Percentiles rank a stretch among this genome's conserved stretches.
Evolutionary conservation across 83 land plant species (phyloP).

Genomic region (Larix sibirica): DNA sequence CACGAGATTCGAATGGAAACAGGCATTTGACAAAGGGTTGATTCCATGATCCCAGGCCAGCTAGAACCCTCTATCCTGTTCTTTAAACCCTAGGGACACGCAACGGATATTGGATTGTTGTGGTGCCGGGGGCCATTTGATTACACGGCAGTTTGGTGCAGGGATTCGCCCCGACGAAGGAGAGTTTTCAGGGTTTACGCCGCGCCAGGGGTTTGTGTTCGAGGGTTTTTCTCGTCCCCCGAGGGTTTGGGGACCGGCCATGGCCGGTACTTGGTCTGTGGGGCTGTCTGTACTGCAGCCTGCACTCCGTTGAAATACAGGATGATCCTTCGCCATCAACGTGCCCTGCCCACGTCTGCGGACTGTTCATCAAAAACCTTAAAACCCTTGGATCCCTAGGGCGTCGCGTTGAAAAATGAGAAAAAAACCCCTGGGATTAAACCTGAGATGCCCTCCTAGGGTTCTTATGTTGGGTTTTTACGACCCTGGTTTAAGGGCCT

Average conservation of each 20-base stretch:
- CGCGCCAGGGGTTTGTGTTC: not conserved
- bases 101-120: not conserved
- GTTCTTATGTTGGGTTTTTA: no score
- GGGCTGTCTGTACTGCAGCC: constrained; percentile 13
- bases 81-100: not conserved
- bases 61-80: not conserved
- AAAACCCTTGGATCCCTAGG: constrained; percentile 9
- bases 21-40: not conserved
- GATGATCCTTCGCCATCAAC: constrained; percentile 18
- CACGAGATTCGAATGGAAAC: not conserved
- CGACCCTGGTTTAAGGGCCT: no score
- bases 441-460: constrained; percentile 1
- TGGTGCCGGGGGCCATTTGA: not conserved
- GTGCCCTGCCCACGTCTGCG: constrained; percentile 2
- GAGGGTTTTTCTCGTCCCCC: not conserved
- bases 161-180: not conserved
- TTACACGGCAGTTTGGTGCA: not conserved
- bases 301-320: constrained; percentile 16
- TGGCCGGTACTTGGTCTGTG: not conserved
- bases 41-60: constrained; percentile 10
- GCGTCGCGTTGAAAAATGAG: not conserved
- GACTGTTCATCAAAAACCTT: not conserved
- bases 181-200: not conserved
- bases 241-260: not conserved
- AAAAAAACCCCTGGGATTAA: not conserved